Conservation (phyloP, 208 protist species). For the Leishmania mexicana region DNA sequence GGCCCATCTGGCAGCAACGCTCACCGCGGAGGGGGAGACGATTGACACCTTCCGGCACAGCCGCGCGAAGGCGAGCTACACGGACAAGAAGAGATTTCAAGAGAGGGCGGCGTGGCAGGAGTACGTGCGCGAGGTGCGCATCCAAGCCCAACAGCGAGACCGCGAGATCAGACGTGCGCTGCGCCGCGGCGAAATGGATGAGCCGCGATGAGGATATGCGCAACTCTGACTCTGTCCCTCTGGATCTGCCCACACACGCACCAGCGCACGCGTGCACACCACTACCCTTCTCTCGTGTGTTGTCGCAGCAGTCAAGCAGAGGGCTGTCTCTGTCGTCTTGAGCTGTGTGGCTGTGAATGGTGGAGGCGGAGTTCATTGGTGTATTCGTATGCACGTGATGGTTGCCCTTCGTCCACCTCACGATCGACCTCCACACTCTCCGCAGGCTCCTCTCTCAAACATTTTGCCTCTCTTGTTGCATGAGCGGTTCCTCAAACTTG, state of each 20-base stretch:
- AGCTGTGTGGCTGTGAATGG: neutral
- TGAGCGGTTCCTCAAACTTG: neutral
- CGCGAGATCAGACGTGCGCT: conserved; percentile 53
- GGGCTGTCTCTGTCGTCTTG: neutral
- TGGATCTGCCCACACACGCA: neutral
- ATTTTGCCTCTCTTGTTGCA: neutral
- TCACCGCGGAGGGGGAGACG: conserved; percentile 72
- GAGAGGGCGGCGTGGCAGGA: conserved; percentile 70
- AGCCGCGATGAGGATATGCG: neutral
- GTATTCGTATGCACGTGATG: neutral
- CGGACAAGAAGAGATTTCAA: conserved; percentile 69
- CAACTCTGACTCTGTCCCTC: neutral
- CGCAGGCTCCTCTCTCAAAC: neutral
- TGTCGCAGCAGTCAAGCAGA: neutral
- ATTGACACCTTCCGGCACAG: conserved; percentile 68
- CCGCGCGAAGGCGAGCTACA: conserved; percentile 54
- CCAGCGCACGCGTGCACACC: neutral
- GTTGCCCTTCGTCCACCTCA: neutral
- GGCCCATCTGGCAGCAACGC: conserved; percentile 43
- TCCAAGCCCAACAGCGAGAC: conserved; percentile 57
- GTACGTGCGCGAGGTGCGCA: conserved; percentile 54
- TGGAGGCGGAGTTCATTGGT: neutral
- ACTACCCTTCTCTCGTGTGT: neutral
- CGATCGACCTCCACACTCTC: neutral
- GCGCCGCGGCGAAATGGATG: conserved; percentile 51